Evolutionary conservation across 1,284 basidiomycete species (phyloP), one percentile per base, ranked within the genome.

Genomic region (Sporisorium exsertum): DNA sequence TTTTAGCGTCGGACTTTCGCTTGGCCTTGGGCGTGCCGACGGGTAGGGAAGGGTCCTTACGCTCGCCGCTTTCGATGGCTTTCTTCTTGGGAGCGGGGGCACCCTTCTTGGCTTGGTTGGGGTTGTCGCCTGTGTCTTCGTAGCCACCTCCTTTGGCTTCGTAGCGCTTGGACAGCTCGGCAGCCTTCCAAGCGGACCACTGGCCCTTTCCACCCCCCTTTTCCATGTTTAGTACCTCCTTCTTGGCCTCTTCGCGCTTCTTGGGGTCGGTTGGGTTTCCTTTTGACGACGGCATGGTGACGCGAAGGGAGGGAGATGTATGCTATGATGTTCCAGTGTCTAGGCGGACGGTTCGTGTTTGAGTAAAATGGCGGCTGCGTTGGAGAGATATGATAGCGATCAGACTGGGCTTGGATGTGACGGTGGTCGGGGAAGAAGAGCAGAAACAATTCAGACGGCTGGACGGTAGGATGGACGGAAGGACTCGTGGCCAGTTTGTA

Each of bases 261-360:
- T 87, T 80, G 22, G 86, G 86, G 60, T 87, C 85, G 22, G 87
- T 87, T 0, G 86, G 87, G 77, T 87, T 87, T 76, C 87, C 87
- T 77, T 87, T 87, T 27, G 86, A 86, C 20, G 86, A 86, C 50
- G 83, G 79, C 86, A 87, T 87, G 20, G 22, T 57, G 29, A 20
- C 18, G 5, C 5, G n/a, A 8, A 20, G 2, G 20, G 18, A 32
- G 24, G 18, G 5, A 3, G 32, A 18, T 16, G 6, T 46, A 5
- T 6, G n/a, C 20, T 15, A 18, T 9, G 42, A 29, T 33, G n/a
- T 32, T 27, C 26, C 22, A 27, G 18, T 29, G 26, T 24, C 16
- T 29, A 15, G 26, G 24, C 16, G 13, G 26, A 27, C 27, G 13
- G 47, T 2, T 29, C 2, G 5, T 47, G 46, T 8, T 47, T 10